These are phyloP conservation scores for Phanerochaete carnosa DNA, from an alignment of 768 basidiomycete genomes.

Conservation along the genomic window DNA sequence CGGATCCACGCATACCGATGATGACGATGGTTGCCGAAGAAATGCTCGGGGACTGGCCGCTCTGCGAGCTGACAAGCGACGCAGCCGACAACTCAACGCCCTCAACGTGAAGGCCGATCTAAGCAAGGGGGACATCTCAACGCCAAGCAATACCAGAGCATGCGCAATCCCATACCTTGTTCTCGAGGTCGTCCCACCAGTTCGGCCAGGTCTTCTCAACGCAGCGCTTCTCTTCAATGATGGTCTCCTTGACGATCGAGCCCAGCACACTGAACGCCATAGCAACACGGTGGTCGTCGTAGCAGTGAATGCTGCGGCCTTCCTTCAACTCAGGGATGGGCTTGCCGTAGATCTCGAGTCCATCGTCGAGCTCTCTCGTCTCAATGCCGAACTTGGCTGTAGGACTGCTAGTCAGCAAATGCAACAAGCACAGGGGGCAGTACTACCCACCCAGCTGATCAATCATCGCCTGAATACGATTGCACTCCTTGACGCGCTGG, in stretches of 20 bases:
- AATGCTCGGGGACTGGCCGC: conserved; percentile 29
- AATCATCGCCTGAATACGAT: conserved; percentile 95
- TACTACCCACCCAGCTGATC: conserved; percentile 79
- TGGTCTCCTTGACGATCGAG: conserved; percentile 65
- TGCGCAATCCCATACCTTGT: conserved; percentile 60
- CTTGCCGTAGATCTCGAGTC: conserved; percentile 84
- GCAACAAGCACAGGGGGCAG: not conserved
- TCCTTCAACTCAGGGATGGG: conserved; percentile 57
- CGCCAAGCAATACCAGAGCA: not conserved
- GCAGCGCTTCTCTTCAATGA: conserved; percentile 94
- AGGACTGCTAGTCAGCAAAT: not conserved
- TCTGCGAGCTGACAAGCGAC: conserved; percentile 40
- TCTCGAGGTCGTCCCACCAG: conserved; percentile 98
- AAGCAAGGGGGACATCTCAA: conserved; percentile 5
- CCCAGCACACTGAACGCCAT: conserved; percentile 96
- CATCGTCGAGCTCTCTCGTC: conserved; percentile 90
- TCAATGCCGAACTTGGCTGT: conserved; percentile 92
- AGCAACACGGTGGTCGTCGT: conserved; percentile 97
- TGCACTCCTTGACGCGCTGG: conserved; percentile 97
- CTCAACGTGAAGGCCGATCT: conserved; percentile 88
- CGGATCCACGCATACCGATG: conserved; percentile 96
- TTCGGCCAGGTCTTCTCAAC: conserved; percentile 99
- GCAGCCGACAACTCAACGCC: conserved; percentile 70
- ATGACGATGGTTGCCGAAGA: conserved; percentile 63
- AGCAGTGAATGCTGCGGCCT: conserved; percentile 88